phyloP scores from a whole-genome alignment of 2,329 filamentous ascomycete species.

The Colletotrichum euphorbiae region DNA sequence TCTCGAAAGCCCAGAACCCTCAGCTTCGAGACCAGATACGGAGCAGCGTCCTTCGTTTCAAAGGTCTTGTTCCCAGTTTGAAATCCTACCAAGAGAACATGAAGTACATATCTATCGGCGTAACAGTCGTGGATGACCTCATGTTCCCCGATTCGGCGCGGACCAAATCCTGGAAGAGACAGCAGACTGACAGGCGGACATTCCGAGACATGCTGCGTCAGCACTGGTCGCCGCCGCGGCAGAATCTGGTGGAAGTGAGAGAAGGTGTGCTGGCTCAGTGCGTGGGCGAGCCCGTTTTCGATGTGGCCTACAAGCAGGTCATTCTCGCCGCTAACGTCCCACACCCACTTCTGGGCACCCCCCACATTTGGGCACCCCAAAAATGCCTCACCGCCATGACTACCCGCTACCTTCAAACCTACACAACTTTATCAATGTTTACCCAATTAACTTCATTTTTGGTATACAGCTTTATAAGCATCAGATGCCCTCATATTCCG shows the following conservation, averaged over 20 bases:
- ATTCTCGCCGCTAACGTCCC: no score
- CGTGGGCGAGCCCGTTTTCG: not conserved
- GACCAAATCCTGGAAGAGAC: conserved; percentile 5
- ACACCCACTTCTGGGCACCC: no score
- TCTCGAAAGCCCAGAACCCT: not conserved
- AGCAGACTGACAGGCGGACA: not conserved
- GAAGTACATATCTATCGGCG: not conserved
- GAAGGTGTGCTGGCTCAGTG: conserved; percentile 1
- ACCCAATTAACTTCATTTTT: no score
- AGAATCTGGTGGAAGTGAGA: not conserved
- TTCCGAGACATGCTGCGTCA: not conserved
- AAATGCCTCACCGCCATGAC: no score
- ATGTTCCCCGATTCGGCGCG: not conserved
- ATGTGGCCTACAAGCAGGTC: conserved; percentile 1
- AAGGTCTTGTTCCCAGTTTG: conserved; percentile 2
- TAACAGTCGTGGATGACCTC: not conserved
- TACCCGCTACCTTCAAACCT: no score
- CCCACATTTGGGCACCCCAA: no score
- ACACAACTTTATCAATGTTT: no score
- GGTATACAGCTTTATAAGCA: no score
- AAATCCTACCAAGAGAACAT: conserved; percentile 9
- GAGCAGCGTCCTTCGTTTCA: not conserved
- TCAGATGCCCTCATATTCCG: no score
- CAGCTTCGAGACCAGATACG: not conserved
- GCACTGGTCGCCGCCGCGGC: not conserved